These are phyloP conservation scores for Actinomucor elegans DNA, from an alignment of 371 early-diverging fungal species.

Conservation along the genomic window DNA sequence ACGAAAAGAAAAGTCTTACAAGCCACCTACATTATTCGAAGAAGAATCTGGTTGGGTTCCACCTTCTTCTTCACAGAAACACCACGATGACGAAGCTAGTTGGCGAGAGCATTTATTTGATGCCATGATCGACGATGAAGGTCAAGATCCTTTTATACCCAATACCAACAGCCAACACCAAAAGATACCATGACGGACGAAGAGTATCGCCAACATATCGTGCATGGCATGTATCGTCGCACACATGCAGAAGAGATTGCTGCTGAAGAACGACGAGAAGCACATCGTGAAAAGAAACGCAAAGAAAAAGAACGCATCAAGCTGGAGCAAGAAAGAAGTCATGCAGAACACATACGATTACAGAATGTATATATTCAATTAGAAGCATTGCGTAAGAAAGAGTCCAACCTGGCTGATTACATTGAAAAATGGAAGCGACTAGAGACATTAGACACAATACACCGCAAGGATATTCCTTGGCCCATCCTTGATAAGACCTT, in stretches of 20 bases:
- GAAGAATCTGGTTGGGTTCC: conserved; percentile 42
- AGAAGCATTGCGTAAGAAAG: background rate
- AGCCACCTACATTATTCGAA: conserved; percentile 28
- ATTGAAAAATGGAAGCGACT: conserved; percentile 27
- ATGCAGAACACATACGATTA: conserved; percentile 25
- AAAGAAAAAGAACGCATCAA: conserved; percentile 16
- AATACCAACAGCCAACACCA: conserved; percentile 9
- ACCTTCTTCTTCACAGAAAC: conserved; percentile 8
- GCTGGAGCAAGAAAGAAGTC: conserved; percentile 3
- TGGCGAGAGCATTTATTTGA: conserved; percentile 46
- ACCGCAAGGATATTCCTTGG: conserved; percentile 43
- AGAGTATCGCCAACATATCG: conserved; percentile 45
- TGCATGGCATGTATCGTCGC: conserved; percentile 32
- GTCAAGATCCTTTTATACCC: conserved; percentile 35
- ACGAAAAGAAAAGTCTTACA: conserved; percentile 12
- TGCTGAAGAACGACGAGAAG: conserved; percentile 21
- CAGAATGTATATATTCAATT: conserved; percentile 9
- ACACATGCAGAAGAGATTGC: conserved; percentile 35
- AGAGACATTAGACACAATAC: conserved; percentile 8
- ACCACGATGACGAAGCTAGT: conserved; percentile 21
- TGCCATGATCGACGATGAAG: conserved; percentile 52
- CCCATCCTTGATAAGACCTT: conserved; percentile 20
- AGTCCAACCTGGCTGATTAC: conserved; percentile 5
- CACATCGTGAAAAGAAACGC: conserved; percentile 19
- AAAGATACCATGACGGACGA: conserved; percentile 38